These are phyloP conservation scores for Pseudonitzschia pungens DNA, from an alignment of 108 stramenopile species.

Conservation along the genomic window DNA sequence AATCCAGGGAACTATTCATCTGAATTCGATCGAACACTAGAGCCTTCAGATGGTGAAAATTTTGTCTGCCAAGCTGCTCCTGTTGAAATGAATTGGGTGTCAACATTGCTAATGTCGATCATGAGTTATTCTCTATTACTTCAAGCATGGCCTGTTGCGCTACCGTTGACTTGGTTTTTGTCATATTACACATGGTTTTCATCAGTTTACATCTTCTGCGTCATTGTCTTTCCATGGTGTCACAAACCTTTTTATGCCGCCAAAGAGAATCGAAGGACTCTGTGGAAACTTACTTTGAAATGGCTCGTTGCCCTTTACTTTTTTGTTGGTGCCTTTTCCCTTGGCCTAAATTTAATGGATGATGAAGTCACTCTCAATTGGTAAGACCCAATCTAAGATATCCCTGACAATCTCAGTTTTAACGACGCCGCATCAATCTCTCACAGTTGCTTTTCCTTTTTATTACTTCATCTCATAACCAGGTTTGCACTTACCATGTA, in stretches of 20 bases:
- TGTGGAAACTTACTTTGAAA: constrained; percentile 11
- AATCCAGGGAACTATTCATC: constrained; percentile 1
- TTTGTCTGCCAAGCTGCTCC: constrained; percentile 16
- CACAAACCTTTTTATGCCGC: constrained; percentile 12
- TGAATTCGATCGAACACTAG: neutral
- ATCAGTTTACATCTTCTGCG: constrained; percentile 15
- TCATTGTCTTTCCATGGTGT: constrained; percentile 16
- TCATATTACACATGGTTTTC: constrained; percentile 21
- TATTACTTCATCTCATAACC: neutral
- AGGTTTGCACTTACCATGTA: constrained; percentile 7
- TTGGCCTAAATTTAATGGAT: neutral
- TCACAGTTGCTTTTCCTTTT: neutral
- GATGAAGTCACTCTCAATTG: neutral
- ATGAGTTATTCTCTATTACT: constrained; percentile 1
- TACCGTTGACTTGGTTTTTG: constrained; percentile 16
- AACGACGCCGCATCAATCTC: neutral
- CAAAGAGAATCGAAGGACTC: neutral
- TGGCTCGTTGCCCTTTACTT: constrained; percentile 2
- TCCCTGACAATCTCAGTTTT: neutral
- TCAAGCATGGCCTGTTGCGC: constrained; percentile 6
- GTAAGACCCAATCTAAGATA: neutral
- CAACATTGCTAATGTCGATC: constrained; percentile 5
- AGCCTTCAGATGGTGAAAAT: neutral
- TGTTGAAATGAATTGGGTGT: neutral
- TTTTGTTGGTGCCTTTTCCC: neutral